Percentiles rank a stretch among this genome's conserved stretches.
These are phyloP conservation scores for Tanozyma kutaoensis DNA, from an alignment of 805 yeast species.

Conservation along the genomic window DNA sequence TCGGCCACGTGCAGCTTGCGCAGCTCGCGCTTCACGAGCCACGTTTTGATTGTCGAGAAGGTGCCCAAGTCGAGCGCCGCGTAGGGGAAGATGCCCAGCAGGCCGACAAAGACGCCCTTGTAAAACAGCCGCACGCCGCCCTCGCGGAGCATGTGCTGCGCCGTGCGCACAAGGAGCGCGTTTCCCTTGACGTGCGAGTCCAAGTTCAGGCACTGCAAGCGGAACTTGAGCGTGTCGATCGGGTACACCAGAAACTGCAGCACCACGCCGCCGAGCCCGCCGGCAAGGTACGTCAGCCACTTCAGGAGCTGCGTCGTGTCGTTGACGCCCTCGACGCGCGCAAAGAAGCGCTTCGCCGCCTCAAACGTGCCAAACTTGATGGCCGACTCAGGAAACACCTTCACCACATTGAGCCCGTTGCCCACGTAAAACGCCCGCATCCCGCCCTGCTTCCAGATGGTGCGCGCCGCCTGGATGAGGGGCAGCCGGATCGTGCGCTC, in stretches of 20 bases:
- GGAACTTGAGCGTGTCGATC: slow-evolving; percentile 84
- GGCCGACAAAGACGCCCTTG: slow-evolving; percentile 83
- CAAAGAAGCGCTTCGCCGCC: slow-evolving; percentile 62
- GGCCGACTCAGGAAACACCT: slow-evolving; percentile 94
- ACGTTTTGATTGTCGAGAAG: slow-evolving; percentile 71
- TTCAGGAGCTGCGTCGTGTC: slow-evolving; percentile 62
- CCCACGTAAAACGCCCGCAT: slow-evolving; percentile 83
- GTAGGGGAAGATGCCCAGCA: slow-evolving; percentile 92
- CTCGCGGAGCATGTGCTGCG: slow-evolving; percentile 60
- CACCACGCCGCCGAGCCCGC: slow-evolving; percentile 92
- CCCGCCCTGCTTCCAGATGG: slow-evolving; percentile 84
- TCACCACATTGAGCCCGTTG: slow-evolving; percentile 83
- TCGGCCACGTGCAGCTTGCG: slow-evolving; percentile 27
- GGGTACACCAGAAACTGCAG: slow-evolving; percentile 93
- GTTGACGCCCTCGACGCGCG: slow-evolving; percentile 61
- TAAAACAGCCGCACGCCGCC: slow-evolving; percentile 76
- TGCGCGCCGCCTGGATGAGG: slow-evolving; percentile 62
- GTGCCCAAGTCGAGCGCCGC: slow-evolving; percentile 96
- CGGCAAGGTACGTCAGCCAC: slow-evolving; percentile 75
- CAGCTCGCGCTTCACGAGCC: slow-evolving; percentile 58
- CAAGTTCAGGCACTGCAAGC: slow-evolving; percentile 85
- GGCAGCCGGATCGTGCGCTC: slow-evolving; percentile 52
- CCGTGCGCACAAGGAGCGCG: slow-evolving; percentile 48
- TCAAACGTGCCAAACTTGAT: slow-evolving; percentile 96
- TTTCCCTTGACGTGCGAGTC: slow-evolving; percentile 51